Evolutionary conservation across 768 basidiomycete species (phyloP).

Genomic region (Cystobasidium tubakii): DNA sequence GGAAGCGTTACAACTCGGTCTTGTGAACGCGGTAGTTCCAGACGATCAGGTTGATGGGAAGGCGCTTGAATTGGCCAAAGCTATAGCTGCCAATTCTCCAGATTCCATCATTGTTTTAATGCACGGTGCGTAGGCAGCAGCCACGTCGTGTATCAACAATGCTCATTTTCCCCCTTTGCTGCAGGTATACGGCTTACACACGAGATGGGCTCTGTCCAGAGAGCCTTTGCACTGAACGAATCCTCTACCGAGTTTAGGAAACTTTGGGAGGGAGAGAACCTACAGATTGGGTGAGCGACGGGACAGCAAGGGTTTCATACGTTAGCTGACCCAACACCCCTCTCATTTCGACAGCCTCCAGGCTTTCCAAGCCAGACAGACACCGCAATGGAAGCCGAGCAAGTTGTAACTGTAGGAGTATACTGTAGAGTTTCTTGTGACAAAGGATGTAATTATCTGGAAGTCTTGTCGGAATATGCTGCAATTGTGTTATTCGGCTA

Average conservation of each 20-base stretch:
- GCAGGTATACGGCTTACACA: conserved; percentile 4
- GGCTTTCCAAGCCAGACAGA: conserved; percentile 14
- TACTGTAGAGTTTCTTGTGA: too few relatives aligned
- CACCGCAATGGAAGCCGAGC: conserved; percentile 16
- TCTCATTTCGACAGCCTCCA: conserved; percentile 4
- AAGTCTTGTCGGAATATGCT: too few relatives aligned
- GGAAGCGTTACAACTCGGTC: conserved; percentile 63
- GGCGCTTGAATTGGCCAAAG: conserved; percentile 53
- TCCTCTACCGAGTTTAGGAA: conserved; percentile 55
- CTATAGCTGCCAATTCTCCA: conserved; percentile 28
- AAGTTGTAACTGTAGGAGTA: neutral
- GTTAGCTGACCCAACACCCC: neutral
- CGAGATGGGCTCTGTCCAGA: conserved; percentile 7
- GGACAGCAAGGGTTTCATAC: neutral
- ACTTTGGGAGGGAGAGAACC: conserved; percentile 61
- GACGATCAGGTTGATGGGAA: conserved; percentile 58
- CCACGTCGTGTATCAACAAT: neutral
- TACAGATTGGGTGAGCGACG: conserved; percentile 56
- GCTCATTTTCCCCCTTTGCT: neutral
- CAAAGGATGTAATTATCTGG: too few relatives aligned
- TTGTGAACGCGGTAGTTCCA: conserved; percentile 68
- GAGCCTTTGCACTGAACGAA: conserved; percentile 12
- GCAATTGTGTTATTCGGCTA: too few relatives aligned
- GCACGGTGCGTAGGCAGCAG: conserved; percentile 9
- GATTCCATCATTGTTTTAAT: conserved; percentile 23